Percentiles rank a stretch among this genome's conserved stretches.
Evolutionary conservation across 108 stramenopile genomes (phyloP).

Genomic region (Nannochloropsis salina): DNA sequence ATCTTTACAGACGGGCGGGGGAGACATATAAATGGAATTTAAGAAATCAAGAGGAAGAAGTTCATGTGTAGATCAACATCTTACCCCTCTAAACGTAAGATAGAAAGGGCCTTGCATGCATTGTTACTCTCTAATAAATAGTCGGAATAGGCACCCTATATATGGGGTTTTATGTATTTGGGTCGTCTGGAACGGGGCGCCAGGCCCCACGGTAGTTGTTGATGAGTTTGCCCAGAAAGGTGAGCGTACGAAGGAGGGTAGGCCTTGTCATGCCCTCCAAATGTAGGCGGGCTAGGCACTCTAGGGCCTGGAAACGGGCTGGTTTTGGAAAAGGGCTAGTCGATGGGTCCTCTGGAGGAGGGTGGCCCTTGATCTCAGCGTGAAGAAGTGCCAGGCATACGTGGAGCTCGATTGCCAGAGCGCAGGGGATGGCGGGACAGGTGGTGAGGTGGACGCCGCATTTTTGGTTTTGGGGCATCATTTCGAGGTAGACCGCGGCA

Average conservation of each 20-base stretch:
- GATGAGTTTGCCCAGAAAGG: not conserved
- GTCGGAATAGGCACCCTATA: not conserved
- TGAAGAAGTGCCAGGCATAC: not conserved
- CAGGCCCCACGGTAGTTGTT: not conserved
- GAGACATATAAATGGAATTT: too few species aligned
- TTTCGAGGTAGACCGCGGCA: too few species aligned
- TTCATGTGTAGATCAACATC: too few species aligned
- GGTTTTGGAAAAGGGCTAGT: not conserved
- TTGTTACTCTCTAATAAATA: too few species aligned
- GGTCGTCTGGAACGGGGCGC: not conserved
- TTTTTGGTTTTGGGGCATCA: too few species aligned
- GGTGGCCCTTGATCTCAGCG: not conserved
- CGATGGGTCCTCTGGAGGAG: not conserved
- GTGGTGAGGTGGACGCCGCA: not conserved
- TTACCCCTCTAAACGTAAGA: too few species aligned
- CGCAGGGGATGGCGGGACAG: not conserved
- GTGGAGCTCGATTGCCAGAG: not conserved
- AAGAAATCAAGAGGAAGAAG: too few species aligned
- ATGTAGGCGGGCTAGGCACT: not conserved
- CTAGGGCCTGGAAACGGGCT: not conserved
- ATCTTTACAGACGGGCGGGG: too few species aligned
- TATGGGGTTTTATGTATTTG: not conserved
- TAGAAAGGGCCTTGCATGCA: too few species aligned
- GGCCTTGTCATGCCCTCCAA: not conserved
- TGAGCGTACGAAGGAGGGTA: not conserved